Percentiles rank a stretch among this genome's conserved stretches.
These are phyloP conservation scores for Epichloe hybrida DNA, from an alignment of 2,329 filamentous ascomycete genomes.

Conservation along the genomic window DNA sequence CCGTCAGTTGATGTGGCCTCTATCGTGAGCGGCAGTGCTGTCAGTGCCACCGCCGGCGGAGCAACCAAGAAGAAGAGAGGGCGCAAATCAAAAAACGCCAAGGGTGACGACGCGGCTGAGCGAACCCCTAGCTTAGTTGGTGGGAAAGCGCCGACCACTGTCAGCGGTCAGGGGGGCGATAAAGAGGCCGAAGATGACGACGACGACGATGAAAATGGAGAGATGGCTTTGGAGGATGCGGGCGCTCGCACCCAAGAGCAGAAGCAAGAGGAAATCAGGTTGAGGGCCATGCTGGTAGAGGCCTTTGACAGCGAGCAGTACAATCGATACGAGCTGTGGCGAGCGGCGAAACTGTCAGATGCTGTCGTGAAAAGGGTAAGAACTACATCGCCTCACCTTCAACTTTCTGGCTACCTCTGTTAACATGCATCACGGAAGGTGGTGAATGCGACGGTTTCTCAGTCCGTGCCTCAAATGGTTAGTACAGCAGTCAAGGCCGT, in stretches of 20 bases:
- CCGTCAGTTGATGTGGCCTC: conserved; percentile 50
- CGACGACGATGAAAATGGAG: conserved; percentile 42
- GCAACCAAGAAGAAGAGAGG: conserved; percentile 45
- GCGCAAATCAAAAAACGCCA: conserved; percentile 45
- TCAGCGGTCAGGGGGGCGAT: conserved; percentile 30
- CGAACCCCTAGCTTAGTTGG: conserved; percentile 31
- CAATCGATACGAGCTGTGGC: conserved; percentile 57
- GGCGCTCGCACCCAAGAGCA: conserved; percentile 53
- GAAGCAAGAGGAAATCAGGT: conserved; percentile 45
- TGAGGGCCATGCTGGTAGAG: conserved; percentile 47
- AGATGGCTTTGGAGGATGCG: conserved; percentile 43
- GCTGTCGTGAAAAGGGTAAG: conserved; percentile 54
- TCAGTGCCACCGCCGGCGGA: conserved; percentile 28
- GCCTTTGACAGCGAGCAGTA: conserved; percentile 54
- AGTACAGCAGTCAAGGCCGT: conserved; percentile 64
- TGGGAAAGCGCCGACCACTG: conserved; percentile 26
- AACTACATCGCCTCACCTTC: conserved; percentile 1
- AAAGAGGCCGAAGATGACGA: conserved; percentile 40
- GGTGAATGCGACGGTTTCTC: conserved; percentile 68
- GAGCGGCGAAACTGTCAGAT: conserved; percentile 54
- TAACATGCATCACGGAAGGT: conserved; percentile 29
- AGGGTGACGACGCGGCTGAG: conserved; percentile 27
- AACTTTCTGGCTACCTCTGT: not conserved
- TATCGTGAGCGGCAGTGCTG: conserved; percentile 47
- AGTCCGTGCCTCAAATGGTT: conserved; percentile 61